Evolutionary conservation across 2,329 filamentous ascomycete species (phyloP).

Genomic region (Claviceps sp.): DNA sequence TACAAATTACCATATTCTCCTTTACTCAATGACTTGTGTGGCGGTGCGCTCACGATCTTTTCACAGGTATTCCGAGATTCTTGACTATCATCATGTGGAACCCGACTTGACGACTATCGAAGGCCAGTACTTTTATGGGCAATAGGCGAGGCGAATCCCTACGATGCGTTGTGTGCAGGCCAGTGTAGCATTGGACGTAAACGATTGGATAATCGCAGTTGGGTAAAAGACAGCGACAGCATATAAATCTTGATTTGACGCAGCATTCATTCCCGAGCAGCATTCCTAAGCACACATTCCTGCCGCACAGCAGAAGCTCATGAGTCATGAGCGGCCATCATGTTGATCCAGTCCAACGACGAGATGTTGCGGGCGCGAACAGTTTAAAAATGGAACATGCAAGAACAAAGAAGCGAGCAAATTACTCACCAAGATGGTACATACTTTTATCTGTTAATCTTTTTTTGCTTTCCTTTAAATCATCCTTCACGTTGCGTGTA

Average conservation of each 20-base stretch:
- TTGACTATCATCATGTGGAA: slow-evolving; percentile 95
- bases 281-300: background rate
- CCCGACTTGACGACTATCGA: slow-evolving; percentile 27
- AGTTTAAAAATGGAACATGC: too few species aligned
- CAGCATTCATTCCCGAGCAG: too few species aligned
- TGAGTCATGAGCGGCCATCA: background rate
- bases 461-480: too few species aligned
- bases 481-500: too few species aligned
- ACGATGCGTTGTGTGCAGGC: background rate
- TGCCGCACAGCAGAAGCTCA: background rate
- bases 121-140: slow-evolving; percentile 22
- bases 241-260: slow-evolving; percentile 1
- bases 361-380: too few species aligned
- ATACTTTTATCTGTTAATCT: too few species aligned
- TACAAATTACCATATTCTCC: background rate
- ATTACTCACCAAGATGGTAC: too few species aligned
- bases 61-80: slow-evolving; percentile 95
- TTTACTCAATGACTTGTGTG: background rate
- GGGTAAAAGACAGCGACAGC: slow-evolving; percentile 3
- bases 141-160: slow-evolving; percentile 14
- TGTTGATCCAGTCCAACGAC: slow-evolving; percentile 10
- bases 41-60: background rate
- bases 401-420: too few species aligned
- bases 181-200: slow-evolving; percentile 1
- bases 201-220: slow-evolving; percentile 4